phyloP scores from a whole-genome alignment of 78 protist species.

The Isochrysis galbana region DNA sequence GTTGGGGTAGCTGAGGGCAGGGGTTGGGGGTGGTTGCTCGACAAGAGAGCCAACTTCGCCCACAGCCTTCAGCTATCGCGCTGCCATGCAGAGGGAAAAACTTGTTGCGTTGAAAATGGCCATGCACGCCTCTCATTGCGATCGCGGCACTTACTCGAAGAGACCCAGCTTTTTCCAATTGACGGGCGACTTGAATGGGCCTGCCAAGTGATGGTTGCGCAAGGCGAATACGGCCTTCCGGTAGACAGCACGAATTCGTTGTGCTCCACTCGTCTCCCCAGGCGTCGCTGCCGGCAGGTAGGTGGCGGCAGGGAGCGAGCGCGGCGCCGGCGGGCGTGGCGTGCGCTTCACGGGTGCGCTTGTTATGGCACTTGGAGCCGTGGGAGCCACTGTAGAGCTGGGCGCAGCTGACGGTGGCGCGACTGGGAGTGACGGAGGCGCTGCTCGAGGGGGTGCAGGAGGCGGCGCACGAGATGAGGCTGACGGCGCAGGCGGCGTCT shows the following conservation, averaged over 20 bases:
- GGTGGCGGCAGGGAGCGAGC: not conserved
- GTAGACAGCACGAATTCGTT: not conserved
- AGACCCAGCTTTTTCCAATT: not conserved
- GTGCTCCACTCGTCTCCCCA: not conserved
- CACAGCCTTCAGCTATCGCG: too few species aligned
- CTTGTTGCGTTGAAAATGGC: too few species aligned
- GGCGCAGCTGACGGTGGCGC: not conserved
- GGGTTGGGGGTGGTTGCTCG: too few species aligned
- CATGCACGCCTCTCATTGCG: too few species aligned
- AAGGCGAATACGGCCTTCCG: not conserved
- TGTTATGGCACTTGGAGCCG: too few species aligned
- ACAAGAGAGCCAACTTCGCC: too few species aligned
- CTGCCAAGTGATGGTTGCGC: not conserved
- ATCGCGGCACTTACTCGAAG: too few species aligned
- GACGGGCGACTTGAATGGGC: not conserved
- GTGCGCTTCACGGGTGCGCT: too few species aligned
- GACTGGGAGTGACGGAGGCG: too few species aligned
- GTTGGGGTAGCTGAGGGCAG: constrained; percentile 66
- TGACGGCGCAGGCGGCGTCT: not conserved
- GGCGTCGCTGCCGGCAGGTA: not conserved
- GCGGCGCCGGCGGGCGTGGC: not conserved
- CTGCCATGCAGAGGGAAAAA: too few species aligned
- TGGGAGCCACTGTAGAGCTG: not conserved
- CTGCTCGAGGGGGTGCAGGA: not conserved
- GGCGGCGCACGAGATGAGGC: not conserved